Conservation (phyloP, 2,329 filamentous ascomycete species). For the Neofusicoccum parvum region DNA sequence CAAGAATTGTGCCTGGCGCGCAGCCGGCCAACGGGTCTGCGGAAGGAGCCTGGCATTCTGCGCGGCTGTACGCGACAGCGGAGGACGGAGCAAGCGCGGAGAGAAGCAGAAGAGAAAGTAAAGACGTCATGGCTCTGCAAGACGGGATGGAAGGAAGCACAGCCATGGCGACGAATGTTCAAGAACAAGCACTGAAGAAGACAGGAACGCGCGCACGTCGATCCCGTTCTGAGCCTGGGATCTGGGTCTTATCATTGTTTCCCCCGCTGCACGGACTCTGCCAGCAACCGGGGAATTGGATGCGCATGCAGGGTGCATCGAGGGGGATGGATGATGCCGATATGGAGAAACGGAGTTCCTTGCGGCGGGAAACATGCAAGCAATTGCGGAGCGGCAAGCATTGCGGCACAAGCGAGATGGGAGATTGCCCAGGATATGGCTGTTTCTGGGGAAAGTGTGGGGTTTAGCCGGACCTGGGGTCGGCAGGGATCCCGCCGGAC, state of each 20-base stretch:
- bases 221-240: constrained; percentile 2
- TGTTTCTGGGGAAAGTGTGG: constrained; percentile 16
- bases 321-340: constrained; percentile 1
- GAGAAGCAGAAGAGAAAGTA: background rate
- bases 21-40: constrained; percentile 42
- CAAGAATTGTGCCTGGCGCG: constrained; percentile 36
- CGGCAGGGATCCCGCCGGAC: background rate
- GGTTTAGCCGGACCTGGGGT: constrained; percentile 15
- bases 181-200: background rate
- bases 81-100: constrained; percentile 32
- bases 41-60: constrained; percentile 41
- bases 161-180: background rate
- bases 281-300: constrained; percentile 35
- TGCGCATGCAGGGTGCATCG: constrained; percentile 13
- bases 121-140: background rate
- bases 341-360: constrained; percentile 10
- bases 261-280: background rate
- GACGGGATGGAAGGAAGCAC: background rate
- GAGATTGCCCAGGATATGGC: background rate
- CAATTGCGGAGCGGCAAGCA: background rate
- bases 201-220: background rate
- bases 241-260: background rate
- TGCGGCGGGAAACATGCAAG: constrained; percentile 1
- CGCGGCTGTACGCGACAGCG: constrained; percentile 3
- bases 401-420: background rate